Conservation (phyloP, 140 eudicot species). For the Flaveria floridana region DNA sequence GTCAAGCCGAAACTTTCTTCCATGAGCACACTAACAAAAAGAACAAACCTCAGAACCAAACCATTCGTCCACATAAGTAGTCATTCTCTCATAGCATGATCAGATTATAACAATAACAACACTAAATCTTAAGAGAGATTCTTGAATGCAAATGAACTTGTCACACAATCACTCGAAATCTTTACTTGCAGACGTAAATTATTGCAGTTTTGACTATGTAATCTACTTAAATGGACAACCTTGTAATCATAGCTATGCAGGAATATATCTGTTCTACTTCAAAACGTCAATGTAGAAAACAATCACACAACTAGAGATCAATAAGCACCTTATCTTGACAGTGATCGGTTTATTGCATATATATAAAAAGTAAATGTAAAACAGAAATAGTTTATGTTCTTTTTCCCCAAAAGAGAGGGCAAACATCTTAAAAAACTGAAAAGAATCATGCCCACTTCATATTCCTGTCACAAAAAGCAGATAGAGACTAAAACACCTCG, state of each 20-base stretch:
- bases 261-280: background rate
- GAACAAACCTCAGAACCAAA: slow-evolving; percentile 11
- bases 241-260: background rate
- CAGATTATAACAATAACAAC: background rate
- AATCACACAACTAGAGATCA: slow-evolving; percentile 1
- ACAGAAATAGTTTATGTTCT: background rate
- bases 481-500: slow-evolving; percentile 10
- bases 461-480: slow-evolving; percentile 1
- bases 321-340: background rate
- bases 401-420: slow-evolving; percentile 1
- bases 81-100: slow-evolving; percentile 1
- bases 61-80: slow-evolving; percentile 1
- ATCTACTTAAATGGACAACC: background rate
- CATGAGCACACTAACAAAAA: slow-evolving; percentile 36
- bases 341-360: background rate
- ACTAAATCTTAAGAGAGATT: background rate
- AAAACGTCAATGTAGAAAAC: background rate
- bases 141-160: slow-evolving; percentile 1
- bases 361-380: background rate
- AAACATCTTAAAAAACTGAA: background rate
- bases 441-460: background rate
- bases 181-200: background rate
- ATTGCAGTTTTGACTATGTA: background rate
- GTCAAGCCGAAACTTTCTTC: slow-evolving; percentile 24
- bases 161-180: background rate